Evolutionary conservation across 208 protist genomes (phyloP).

Genomic region (Tetramitus jugosus): DNA sequence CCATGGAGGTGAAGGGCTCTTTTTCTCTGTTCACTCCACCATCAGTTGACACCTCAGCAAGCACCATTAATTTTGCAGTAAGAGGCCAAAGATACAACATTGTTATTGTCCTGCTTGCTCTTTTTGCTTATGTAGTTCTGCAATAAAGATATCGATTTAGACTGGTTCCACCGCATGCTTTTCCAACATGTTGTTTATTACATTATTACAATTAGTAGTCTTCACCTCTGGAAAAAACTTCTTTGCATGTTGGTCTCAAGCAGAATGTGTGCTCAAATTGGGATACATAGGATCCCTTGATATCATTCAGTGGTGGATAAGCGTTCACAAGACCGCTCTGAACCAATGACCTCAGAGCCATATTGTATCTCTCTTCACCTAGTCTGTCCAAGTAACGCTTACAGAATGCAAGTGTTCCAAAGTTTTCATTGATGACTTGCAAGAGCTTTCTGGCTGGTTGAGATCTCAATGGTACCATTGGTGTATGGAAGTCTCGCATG

Average conservation of each 20-base stretch:
- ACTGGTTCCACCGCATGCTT: too few species aligned
- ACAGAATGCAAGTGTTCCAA: slow-evolving; percentile 78
- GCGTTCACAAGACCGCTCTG: slow-evolving; percentile 45
- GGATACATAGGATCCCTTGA: slow-evolving; percentile 89
- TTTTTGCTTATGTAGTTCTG: too few species aligned
- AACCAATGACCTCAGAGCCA: slow-evolving; percentile 27
- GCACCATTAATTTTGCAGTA: too few species aligned
- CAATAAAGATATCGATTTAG: too few species aligned
- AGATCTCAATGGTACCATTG: not conserved
- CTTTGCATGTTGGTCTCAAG: slow-evolving; percentile 85
- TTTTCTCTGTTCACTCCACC: too few species aligned
- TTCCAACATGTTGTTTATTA: too few species aligned
- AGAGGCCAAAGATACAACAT: too few species aligned
- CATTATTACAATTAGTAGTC: slow-evolving; percentile 92
- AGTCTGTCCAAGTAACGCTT: slow-evolving; percentile 58
- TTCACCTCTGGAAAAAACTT: slow-evolving; percentile 85
- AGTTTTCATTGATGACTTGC: slow-evolving; percentile 55
- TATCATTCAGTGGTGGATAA: slow-evolving; percentile 73
- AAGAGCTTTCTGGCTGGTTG: slow-evolving; percentile 44
- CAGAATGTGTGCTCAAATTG: slow-evolving; percentile 96
- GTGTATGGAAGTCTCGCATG: slow-evolving; percentile 62
- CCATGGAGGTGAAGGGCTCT: too few species aligned
- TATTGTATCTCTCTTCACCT: slow-evolving; percentile 24
- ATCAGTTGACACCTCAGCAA: too few species aligned
- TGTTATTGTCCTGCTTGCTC: too few species aligned